Percentiles rank a stretch among this genome's conserved stretches.
Evolutionary conservation across 177 flowering plant genomes (phyloP).

Genomic region (Vitis hybrid): DNA sequence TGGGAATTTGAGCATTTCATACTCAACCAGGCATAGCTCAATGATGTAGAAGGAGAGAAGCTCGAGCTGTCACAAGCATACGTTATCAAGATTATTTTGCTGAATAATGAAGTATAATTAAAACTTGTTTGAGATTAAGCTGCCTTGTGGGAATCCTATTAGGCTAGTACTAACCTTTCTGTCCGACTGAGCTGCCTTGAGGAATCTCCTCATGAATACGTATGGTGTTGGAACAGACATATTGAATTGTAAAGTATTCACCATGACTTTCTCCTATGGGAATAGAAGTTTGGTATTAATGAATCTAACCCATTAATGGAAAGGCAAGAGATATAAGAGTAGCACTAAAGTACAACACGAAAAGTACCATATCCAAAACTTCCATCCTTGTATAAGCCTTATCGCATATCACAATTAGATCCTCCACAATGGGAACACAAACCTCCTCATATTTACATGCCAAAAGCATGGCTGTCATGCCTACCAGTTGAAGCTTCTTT

Average conservation of each 20-base stretch:
- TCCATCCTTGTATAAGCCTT: conserved; percentile 70
- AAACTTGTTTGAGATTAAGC: no score
- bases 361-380: conserved; percentile 70
- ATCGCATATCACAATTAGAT: conserved; percentile 77
- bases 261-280: conserved; percentile 71
- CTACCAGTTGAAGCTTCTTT: conserved; percentile 82
- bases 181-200: conserved; percentile 77
- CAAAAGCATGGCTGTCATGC: conserved; percentile 82
- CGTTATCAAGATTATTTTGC: background rate
- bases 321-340: background rate
- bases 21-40: conserved; percentile 78
- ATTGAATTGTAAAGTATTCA: conserved; percentile 67
- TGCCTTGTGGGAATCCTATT: background rate
- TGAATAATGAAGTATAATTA: no score
- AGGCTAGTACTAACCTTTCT: conserved; percentile 34
- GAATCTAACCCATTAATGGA: background rate
- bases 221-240: conserved; percentile 77
- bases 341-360: background rate
- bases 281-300: background rate
- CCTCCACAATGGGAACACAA: conserved; percentile 77
- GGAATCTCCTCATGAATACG: conserved; percentile 75
- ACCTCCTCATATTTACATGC: conserved; percentile 94
- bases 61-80: conserved; percentile 30
- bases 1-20: conserved; percentile 65
- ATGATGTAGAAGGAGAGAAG: conserved; percentile 60